Percentiles rank a stretch among this genome's conserved stretches.
These are phyloP conservation scores for Komagataella pseudopastoris DNA, from an alignment of 805 yeast genomes.

Conservation along the genomic window DNA sequence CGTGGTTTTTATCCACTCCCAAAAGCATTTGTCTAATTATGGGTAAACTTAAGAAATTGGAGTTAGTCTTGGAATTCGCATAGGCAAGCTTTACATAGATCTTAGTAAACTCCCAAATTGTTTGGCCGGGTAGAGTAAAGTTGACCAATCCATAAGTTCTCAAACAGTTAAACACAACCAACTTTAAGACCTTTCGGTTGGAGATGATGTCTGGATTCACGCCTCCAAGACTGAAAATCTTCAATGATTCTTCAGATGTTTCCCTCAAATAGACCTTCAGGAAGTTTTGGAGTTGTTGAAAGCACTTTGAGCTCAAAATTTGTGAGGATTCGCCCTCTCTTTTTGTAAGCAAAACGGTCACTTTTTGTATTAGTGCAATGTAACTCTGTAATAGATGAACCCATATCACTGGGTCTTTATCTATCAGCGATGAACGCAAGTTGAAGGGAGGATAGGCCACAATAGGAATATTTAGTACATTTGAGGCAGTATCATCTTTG, in stretches of 20 bases:
- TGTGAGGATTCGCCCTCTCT: conserved; percentile 19
- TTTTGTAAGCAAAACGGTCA: conserved; percentile 18
- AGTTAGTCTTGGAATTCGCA: conserved; percentile 14
- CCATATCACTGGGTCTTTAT: conserved; percentile 79
- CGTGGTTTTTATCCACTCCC: conserved; percentile 22
- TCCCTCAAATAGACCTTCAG: conserved; percentile 46
- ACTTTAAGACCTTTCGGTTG: conserved; percentile 34
- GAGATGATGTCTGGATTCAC: conserved; percentile 53
- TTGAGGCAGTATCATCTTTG: neutral
- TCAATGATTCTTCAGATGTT: conserved; percentile 44
- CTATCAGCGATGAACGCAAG: conserved; percentile 62
- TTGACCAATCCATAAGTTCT: conserved; percentile 39
- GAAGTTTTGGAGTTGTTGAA: conserved; percentile 44
- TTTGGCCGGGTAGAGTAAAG: conserved; percentile 42
- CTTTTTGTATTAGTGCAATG: conserved; percentile 34
- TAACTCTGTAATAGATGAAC: conserved; percentile 57
- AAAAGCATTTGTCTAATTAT: conserved; percentile 38
- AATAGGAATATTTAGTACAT: conserved; percentile 32
- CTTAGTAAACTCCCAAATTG: conserved; percentile 51
- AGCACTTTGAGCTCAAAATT: conserved; percentile 32
- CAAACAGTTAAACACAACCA: conserved; percentile 35
- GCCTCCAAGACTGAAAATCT: conserved; percentile 56
- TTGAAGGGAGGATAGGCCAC: conserved; percentile 67
- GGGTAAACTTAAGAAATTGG: conserved; percentile 15
- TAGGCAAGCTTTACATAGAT: conserved; percentile 30